Conservation (phyloP, 148 eudicot species). For the Rhododendron simsii region DNA sequence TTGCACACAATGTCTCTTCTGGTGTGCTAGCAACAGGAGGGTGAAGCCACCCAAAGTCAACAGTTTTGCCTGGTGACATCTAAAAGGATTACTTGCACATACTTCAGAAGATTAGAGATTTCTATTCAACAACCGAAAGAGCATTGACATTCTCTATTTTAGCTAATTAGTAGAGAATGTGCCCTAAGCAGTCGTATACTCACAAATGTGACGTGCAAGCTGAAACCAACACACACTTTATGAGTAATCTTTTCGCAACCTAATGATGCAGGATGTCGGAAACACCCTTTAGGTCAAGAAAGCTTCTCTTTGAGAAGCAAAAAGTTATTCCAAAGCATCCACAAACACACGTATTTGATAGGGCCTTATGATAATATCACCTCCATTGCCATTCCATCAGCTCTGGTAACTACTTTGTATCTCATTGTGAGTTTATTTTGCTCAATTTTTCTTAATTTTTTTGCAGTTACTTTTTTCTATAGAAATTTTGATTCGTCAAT, state of each 20-base stretch:
- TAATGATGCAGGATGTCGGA: constrained; percentile 64
- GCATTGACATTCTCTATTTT: neutral
- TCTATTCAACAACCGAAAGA: neutral
- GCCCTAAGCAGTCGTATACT: neutral
- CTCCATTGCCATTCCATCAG: constrained; percentile 78
- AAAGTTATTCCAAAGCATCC: constrained; percentile 53
- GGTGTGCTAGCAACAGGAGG: no score
- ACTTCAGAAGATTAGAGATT: no score
- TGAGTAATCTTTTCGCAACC: neutral
- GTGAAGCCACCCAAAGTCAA: no score
- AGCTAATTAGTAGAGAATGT: neutral
- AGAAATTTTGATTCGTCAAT: neutral
- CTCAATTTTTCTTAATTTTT: neutral
- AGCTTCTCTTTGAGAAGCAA: constrained; percentile 70
- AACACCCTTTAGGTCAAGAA: constrained; percentile 67
- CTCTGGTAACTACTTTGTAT: constrained; percentile 48
- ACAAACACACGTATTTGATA: constrained; percentile 68
- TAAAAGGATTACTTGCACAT: neutral
- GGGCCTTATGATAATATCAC: constrained; percentile 69
- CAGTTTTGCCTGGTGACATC: neutral
- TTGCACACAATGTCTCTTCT: no score
- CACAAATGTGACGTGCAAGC: neutral
- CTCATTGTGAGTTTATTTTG: constrained; percentile 54
- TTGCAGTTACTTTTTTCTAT: neutral
- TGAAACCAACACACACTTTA: neutral